A percentile compares a stretch with the other conserved stretches of the same genome.
Conservation (phyloP, 2,329 filamentous ascomycete genomes). For the Ascosphaera aggregata region DNA sequence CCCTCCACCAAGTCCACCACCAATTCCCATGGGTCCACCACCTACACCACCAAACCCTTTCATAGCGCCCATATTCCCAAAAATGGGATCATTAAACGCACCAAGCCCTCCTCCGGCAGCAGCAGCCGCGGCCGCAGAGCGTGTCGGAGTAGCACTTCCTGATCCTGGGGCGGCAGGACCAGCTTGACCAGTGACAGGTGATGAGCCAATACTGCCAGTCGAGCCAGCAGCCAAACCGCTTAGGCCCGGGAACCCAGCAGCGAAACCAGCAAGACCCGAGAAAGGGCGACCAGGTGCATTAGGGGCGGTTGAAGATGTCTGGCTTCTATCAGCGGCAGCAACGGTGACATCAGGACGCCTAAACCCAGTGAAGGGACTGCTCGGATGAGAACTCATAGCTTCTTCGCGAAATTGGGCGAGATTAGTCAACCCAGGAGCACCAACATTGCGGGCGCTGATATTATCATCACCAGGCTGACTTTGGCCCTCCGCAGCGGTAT, state of each 20-base stretch:
- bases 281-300: conserved; percentile 35
- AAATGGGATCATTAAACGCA: conserved; percentile 36
- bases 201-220: conserved; percentile 35
- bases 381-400: not conserved
- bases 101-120: not conserved
- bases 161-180: not conserved
- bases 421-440: not conserved
- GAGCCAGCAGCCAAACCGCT: conserved; percentile 44
- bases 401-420: not conserved
- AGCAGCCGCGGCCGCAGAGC: not conserved
- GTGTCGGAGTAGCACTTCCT: not conserved
- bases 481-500: conserved; percentile 31
- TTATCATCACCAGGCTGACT: conserved; percentile 28
- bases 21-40: conserved; percentile 28
- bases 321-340: conserved; percentile 69
- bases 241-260: conserved; percentile 8
- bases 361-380: not conserved
- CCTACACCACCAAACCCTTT: conserved; percentile 33
- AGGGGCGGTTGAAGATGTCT: conserved; percentile 74
- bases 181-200: conserved; percentile 18
- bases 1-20: not conserved
- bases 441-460: conserved; percentile 9
- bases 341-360: conserved; percentile 10
- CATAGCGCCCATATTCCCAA: conserved; percentile 53
- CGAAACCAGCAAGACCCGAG: conserved; percentile 26